Evolutionary conservation across 1,284 basidiomycete genomes (phyloP), one percentile per base, ranked within the genome.

Genomic region (Tilletia setariae): DNA sequence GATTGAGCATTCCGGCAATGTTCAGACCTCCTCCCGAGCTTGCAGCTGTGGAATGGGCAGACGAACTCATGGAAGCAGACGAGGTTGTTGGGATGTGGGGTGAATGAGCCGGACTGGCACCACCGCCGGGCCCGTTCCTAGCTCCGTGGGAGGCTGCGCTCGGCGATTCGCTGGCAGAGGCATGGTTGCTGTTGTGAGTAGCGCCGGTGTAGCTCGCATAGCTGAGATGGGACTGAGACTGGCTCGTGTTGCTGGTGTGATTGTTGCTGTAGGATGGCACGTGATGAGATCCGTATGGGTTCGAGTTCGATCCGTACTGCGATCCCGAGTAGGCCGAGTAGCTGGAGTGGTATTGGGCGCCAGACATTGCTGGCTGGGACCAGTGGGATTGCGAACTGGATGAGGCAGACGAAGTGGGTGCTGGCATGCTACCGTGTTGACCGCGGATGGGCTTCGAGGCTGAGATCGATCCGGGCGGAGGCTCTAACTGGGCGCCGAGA

Each of bases 241-340:
- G 56, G 16, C 28, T 11, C 11, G 21, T 23, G 7, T 25, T 25
- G 30, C 56, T 61, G 56, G 28, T 25, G 35, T 40, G 35, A 11
- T 40, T 40, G 35, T 40, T 40, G 35, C 35, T 40, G 30, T 61
- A 61, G 9, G 56, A 61, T 25, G 56, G 35, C 30, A 61, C 9
- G 11, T 61, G 56, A 13, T 61, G 56, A 16, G 56, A 61, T 30
- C 13, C 28, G 28, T 61, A 30, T 19, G 56, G 56, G 35, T 40
- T 40, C 21, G 56, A 61, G 7, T 25, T 61, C 30, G 28, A 32
- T 30, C 28, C 56, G 28, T 61, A 61, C 16, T 25, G 56, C 25
- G 56, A 61, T 4, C 35, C 35, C 15, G 56, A 61, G 56, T 61
- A 61, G 30, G 56, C n/a, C 25, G 56, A 61, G 56, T 61, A 61